These are phyloP conservation scores for Xylariaceae sp. DNA, from an alignment of 2,329 filamentous ascomycete genomes.

Conservation along the genomic window DNA sequence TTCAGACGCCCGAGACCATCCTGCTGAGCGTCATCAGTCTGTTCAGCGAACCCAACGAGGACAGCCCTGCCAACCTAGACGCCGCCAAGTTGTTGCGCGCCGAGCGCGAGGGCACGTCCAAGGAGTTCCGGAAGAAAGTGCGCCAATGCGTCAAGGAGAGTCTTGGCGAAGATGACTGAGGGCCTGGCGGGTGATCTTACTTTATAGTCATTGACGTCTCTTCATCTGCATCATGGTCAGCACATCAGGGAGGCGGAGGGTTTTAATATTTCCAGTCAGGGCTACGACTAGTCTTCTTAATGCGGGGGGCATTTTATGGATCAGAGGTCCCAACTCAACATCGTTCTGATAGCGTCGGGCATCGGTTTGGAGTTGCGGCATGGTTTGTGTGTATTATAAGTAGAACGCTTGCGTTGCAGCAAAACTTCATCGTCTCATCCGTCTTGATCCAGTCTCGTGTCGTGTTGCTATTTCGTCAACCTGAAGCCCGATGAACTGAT, in stretches of 20 bases:
- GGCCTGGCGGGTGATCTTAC: too few species aligned
- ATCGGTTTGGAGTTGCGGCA: conserved; percentile 15
- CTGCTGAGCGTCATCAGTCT: conserved; percentile 88
- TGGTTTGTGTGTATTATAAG: conserved; percentile 6
- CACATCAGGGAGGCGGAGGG: background rate
- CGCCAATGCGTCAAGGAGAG: conserved; percentile 77
- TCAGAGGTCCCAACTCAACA: background rate
- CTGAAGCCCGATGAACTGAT: background rate
- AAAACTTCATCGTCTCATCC: background rate
- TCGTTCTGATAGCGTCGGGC: conserved; percentile 10
- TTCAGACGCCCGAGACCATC: conserved; percentile 93
- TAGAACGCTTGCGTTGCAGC: background rate
- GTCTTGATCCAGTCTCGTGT: background rate
- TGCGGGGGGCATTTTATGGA: background rate
- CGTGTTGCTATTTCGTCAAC: background rate
- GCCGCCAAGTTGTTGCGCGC: conserved; percentile 85
- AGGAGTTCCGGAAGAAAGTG: conserved; percentile 75
- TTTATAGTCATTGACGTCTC: conserved; percentile 9
- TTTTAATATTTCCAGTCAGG: background rate
- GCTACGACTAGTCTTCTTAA: background rate
- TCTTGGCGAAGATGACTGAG: conserved; percentile 60
- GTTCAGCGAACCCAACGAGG: conserved; percentile 88
- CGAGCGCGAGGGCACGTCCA: conserved; percentile 56
- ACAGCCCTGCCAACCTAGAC: conserved; percentile 92
- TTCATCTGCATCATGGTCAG: conserved; percentile 25